Evolutionary conservation across 495 filamentous ascomycete species (phyloP).

Genomic region (Rhypophila decipiens): DNA sequence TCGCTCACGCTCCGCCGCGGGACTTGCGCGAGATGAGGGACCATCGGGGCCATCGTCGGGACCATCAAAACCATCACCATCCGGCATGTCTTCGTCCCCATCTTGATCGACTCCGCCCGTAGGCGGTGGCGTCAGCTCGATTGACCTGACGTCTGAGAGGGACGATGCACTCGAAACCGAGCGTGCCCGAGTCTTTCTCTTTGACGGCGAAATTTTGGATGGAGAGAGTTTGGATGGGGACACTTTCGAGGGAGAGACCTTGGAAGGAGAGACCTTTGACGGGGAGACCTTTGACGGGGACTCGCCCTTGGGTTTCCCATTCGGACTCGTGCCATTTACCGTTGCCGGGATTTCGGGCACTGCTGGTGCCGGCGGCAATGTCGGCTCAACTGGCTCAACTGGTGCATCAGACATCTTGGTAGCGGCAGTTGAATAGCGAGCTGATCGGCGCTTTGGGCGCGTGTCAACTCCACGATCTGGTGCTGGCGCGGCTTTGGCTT

Average conservation of each 20-base stretch:
- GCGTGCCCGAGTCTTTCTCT: constrained; percentile 12
- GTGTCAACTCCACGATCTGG: constrained; percentile 12
- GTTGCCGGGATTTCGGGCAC: no score
- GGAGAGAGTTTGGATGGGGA: no score
- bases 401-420: constrained; percentile 17
- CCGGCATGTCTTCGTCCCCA: constrained; percentile 5
- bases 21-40: constrained; percentile 20
- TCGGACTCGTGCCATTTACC: no score
- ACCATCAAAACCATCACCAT: constrained; percentile 8
- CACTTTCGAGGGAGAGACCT: no score
- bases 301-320: no score
- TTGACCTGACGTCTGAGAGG: constrained; percentile 27
- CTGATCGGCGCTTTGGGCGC: constrained; percentile 27
- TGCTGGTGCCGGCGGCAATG: no score
- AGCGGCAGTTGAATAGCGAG: constrained; percentile 10
- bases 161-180: constrained; percentile 27
- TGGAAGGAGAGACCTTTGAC: no score
- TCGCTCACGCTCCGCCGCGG: constrained; percentile 11
- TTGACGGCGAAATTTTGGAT: no score
- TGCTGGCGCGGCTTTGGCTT: constrained; percentile 2
- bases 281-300: no score
- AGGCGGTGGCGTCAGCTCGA: constrained; percentile 25
- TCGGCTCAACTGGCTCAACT: no score
- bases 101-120: constrained; percentile 7
- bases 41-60: constrained; percentile 12